Evolutionary conservation across 1,139 yeast species (phyloP).

Genomic region (Taphrina flavorubra): DNA sequence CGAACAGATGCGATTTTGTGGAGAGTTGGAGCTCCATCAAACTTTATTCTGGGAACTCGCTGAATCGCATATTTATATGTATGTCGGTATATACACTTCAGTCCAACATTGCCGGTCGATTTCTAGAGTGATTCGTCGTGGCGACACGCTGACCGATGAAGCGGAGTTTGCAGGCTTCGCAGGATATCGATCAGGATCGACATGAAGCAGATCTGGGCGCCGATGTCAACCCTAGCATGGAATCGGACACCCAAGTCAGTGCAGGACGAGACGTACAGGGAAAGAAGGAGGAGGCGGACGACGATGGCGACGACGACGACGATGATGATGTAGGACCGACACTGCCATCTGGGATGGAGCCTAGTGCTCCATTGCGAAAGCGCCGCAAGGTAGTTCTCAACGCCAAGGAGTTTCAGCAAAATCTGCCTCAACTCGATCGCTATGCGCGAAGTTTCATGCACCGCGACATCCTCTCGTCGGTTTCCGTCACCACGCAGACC

Average conservation of each 20-base stretch:
- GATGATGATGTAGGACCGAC: constrained; percentile 47
- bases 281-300: neutral
- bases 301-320: constrained; percentile 16
- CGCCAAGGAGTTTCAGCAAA: constrained; percentile 23
- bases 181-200: neutral
- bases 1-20: constrained; percentile 10
- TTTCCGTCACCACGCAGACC: constrained; percentile 44
- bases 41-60: neutral
- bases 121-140: no score
- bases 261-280: no score
- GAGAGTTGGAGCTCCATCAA: constrained; percentile 3
- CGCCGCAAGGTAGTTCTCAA: constrained; percentile 24
- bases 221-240: neutral
- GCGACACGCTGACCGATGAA: neutral
- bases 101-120: no score
- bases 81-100: neutral
- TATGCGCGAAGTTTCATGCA: constrained; percentile 52
- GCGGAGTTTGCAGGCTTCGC: neutral
- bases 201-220: neutral
- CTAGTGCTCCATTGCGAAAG: constrained; percentile 7
- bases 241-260: neutral
- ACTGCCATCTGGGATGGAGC: constrained; percentile 33
- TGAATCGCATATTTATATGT: neutral
- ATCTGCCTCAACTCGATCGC: constrained; percentile 48
- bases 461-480: constrained; percentile 46